Conservation (phyloP, 2,329 filamentous ascomycete species). For the Colletotrichum theobromicola region DNA sequence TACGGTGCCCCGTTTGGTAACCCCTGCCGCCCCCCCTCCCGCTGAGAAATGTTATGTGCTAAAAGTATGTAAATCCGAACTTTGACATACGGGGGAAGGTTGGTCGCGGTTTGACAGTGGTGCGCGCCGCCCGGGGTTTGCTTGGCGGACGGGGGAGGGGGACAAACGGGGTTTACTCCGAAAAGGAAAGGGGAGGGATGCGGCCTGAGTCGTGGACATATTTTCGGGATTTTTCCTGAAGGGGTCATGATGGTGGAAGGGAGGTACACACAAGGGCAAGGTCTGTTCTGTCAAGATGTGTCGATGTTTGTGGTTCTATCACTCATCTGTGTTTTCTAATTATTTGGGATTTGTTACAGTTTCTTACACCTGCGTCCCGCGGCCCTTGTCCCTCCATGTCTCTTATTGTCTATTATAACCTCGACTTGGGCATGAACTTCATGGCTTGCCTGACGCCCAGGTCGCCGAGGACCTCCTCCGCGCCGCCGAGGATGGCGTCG, state of each 20-base stretch:
- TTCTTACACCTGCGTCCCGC: fast-evolving
- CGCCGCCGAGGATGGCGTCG: conserved; percentile 77
- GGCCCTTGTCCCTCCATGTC: too few relatives aligned
- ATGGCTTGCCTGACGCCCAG: conserved; percentile 84
- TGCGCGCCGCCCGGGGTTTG: not conserved
- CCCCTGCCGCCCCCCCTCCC: not conserved
- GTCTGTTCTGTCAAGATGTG: not conserved
- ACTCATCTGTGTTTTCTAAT: not conserved
- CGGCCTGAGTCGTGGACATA: not conserved
- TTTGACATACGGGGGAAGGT: not conserved
- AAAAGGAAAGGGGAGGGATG: not conserved
- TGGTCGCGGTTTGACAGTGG: not conserved
- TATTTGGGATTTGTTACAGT: not conserved
- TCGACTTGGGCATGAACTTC: conserved; percentile 83
- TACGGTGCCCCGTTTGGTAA: not conserved
- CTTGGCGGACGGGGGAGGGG: not conserved
- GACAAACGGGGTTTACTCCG: not conserved
- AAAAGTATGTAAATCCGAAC: not conserved
- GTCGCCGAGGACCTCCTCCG: conserved; percentile 83
- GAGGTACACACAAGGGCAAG: not conserved
- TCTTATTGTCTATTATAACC: conserved; percentile 71
- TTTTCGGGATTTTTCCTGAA: not conserved
- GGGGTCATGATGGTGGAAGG: not conserved
- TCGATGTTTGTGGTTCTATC: not conserved
- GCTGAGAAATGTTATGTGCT: not conserved